Base-by-base conservation (phyloP, 225 moss, liverwort and hornwort genomes). In the Neckera pumila region DNA sequence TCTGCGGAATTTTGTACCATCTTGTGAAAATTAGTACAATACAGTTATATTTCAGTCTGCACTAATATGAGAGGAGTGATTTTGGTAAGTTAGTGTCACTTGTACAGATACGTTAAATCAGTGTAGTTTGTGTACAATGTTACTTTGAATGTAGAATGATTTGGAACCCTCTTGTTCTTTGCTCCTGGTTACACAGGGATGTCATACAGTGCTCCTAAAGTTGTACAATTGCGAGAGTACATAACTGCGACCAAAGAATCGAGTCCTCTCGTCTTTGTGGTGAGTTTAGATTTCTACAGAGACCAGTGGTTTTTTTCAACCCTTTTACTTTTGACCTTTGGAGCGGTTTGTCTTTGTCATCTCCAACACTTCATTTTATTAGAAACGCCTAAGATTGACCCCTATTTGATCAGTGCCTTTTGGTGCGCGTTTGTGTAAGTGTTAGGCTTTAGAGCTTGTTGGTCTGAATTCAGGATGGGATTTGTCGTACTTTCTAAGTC, bases 131-230 rank as follows among this genome's bases (percentile, higher is more conserved):
- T 60, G 31, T 45, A n/a, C 43, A 71, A 47, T 54, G 57, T 21
- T 53, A 21, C 57, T 84, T 67, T 33, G 72, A 72, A 80, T 40
- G 21, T 49, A 9, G 20, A 42, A 64, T 85, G 73, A 86, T 80
- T 56, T 80, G 47, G 26, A 81, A 80, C 54, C n/a, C 28, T 59
- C 59, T 34, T 36, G 27, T 12, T 69, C 25, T 47, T 25, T 71
- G 61, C 45, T 42, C 13, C 81, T 82, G 38, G 85, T 57, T 76
- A 43, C 61, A 57, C 96, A 98, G 98, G 98, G n/a, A 95, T 97
- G 98, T 99, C 99, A 85, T 97, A 95, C 83, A 97, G 97, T 85
- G 97, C 99, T 67, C 99, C 99, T 40, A 97, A 99, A 94, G 99
- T 99, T 74, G 97, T 97, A 58, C 97, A 97, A 88, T 88, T 99